Evolutionary conservation across 192 early-diverging fungal species (phyloP).

Genomic region (Backusella luteola): DNA sequence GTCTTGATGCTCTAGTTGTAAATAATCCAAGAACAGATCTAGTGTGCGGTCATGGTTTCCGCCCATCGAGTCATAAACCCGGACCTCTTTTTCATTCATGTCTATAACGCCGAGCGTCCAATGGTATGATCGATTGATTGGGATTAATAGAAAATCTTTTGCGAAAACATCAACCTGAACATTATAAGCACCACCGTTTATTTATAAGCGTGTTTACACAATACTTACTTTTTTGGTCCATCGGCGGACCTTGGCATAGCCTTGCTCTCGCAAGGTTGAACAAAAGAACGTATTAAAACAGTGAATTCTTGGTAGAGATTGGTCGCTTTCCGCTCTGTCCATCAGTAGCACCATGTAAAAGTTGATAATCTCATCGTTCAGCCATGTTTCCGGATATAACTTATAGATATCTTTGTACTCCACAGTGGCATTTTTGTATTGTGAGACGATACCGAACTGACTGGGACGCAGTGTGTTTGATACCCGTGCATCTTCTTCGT

Average conservation of each 20-base stretch:
- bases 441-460: not conserved
- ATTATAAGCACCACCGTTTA: not conserved
- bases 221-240: slow-evolving; percentile 71
- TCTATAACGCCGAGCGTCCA: slow-evolving; percentile 46
- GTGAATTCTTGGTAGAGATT: slow-evolving; percentile 63
- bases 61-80: slow-evolving; percentile 82
- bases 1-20: slow-evolving; percentile 69
- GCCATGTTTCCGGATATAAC: slow-evolving; percentile 72
- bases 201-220: no score
- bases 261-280: slow-evolving; percentile 61
- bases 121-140: slow-evolving; percentile 68
- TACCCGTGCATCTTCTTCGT: slow-evolving; percentile 7
- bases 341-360: slow-evolving; percentile 84
- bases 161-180: slow-evolving; percentile 66
- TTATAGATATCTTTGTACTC: slow-evolving; percentile 64
- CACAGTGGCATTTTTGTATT: slow-evolving; percentile 23
- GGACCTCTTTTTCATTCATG: slow-evolving; percentile 57
- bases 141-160: slow-evolving; percentile 76
- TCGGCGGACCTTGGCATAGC: slow-evolving; percentile 70
- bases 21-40: slow-evolving; percentile 62
- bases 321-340: slow-evolving; percentile 49
- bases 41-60: slow-evolving; percentile 60
- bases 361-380: slow-evolving; percentile 96
- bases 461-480: not conserved
- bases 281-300: slow-evolving; percentile 95